Conservation (phyloP, 495 filamentous ascomycete species). For the Xylaria bambusicola region DNA sequence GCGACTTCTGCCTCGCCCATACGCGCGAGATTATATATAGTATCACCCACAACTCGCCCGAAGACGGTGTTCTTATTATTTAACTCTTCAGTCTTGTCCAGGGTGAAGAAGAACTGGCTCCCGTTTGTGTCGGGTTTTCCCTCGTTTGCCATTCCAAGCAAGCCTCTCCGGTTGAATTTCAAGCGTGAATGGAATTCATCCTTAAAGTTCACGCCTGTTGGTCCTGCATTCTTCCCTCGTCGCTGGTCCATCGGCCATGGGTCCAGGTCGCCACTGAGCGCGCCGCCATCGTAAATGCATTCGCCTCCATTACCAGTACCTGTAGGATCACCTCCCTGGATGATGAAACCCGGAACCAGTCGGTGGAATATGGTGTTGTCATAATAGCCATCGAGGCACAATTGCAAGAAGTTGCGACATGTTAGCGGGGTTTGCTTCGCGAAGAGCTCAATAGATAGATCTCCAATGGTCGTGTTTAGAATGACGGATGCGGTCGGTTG, state of each 20-base stretch:
- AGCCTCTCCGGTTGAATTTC: slow-evolving; percentile 87
- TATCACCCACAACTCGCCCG: slow-evolving; percentile 88
- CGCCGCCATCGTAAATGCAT: slow-evolving; percentile 83
- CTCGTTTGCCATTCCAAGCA: slow-evolving; percentile 91
- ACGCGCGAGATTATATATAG: slow-evolving; percentile 91
- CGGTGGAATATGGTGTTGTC: slow-evolving; percentile 91
- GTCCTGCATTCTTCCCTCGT: slow-evolving; percentile 56
- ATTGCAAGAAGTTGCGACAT: slow-evolving; percentile 93
- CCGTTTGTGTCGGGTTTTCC: slow-evolving; percentile 76
- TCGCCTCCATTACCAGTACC: slow-evolving; percentile 89
- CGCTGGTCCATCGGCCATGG: slow-evolving; percentile 64
- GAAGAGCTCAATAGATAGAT: slow-evolving; percentile 88
- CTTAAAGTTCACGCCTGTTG: slow-evolving; percentile 63
- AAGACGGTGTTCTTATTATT: slow-evolving; percentile 91
- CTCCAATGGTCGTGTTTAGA: slow-evolving; percentile 84
- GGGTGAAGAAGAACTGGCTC: slow-evolving; percentile 95
- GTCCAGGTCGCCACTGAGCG: slow-evolving; percentile 64
- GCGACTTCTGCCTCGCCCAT: slow-evolving; percentile 85
- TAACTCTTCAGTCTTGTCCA: slow-evolving; percentile 79
- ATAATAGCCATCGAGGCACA: slow-evolving; percentile 93
- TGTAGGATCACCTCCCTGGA: slow-evolving; percentile 87
- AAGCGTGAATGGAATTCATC: slow-evolving; percentile 92
- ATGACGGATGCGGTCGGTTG: slow-evolving; percentile 87
- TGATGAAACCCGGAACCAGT: slow-evolving; percentile 83
- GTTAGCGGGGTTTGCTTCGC: slow-evolving; percentile 90